phyloP scores from a whole-genome alignment of 164 flowering plant species.

The Echeveria elegans region DNA sequence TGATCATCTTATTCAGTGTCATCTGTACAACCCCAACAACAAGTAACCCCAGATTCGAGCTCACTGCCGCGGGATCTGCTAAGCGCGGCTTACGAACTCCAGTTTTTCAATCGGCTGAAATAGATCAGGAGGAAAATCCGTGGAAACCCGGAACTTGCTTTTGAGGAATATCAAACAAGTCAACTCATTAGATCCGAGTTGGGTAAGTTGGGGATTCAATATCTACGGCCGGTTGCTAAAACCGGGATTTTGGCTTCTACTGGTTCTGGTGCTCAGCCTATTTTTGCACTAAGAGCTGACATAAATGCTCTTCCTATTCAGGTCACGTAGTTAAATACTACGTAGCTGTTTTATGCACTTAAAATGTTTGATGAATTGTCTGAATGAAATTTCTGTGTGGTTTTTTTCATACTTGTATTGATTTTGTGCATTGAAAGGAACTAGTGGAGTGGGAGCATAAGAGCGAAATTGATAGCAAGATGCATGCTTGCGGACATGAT shows the following conservation, averaged over 20 bases:
- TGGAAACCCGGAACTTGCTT: slow-evolving; percentile 59
- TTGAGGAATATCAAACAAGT: slow-evolving; percentile 59
- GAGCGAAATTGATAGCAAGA: slow-evolving; percentile 64
- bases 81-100: slow-evolving; percentile 35
- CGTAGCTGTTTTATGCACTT: neutral
- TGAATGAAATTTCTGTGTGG: no score
- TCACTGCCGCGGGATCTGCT: slow-evolving; percentile 17
- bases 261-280: slow-evolving; percentile 51
- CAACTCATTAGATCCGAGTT: slow-evolving; percentile 50
- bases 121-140: slow-evolving; percentile 50
- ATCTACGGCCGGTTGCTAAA: slow-evolving; percentile 60
- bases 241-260: slow-evolving; percentile 59
- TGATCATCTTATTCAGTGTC: neutral
- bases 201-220: slow-evolving; percentile 47
- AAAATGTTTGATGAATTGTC: slow-evolving; percentile 4
- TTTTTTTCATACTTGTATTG: neutral
- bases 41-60: neutral
- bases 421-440: slow-evolving; percentile 32
- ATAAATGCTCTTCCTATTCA: slow-evolving; percentile 89
- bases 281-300: slow-evolving; percentile 62
- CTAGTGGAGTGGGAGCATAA: slow-evolving; percentile 64
- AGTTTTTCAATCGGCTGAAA: slow-evolving; percentile 53
- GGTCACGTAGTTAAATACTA: no score
- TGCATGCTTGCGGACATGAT: slow-evolving; percentile 91
- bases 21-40: neutral